Evolutionary conservation across 192 early-diverging fungal species (phyloP), one percentile per base, ranked within the genome.

Genomic region (Coemansia sp.): DNA sequence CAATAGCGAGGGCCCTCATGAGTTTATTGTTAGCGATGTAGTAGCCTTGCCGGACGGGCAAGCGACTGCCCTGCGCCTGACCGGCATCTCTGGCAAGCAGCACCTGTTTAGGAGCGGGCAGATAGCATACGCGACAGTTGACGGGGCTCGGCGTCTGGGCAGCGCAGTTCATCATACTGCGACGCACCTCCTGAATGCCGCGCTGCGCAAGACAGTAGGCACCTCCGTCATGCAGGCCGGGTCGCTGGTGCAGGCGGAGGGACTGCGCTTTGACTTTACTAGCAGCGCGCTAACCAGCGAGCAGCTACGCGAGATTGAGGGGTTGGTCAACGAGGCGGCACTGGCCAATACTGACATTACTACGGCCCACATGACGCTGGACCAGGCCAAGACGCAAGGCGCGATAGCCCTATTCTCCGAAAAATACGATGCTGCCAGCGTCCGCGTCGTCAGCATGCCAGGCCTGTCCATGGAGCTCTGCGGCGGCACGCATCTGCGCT

Each of bases 231-330:
- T 93, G 68, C 97, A 99, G 80, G 94, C 94, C 70, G 97, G 97
- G 18, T 97, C 95, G 2, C 85, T 95, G 37, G 97, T 99, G 41
- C 86, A 92, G 6, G 86, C 91, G 1, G 91, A 92, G 38, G 93
- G 94, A 71, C 84, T 99, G 45, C 91, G 97, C 35, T 99, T 99
- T 72, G 97, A 97, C 74, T 97, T 95, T 74, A 90, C 93, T 13
- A 88, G 86, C 85, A 68, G 64, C 55, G 84, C 87, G 34, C 77
- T 93, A 10, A 82, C 87, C 2, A 62, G 69, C 7, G 79, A 79
- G 6, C 89, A 95, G 76, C 75, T 94, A 34, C 72, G 67, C 20
- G 72, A 82, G 56, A 75, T 95, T 33, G 95, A 95, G 70, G 59
- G 68, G 34, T 89, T 92, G 50, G 89, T 88, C 70, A 94, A 90